Evolutionary conservation across 768 basidiomycete genomes (phyloP), one percentile per base, ranked within the genome.

Genomic region (Amanita molliuscula): DNA sequence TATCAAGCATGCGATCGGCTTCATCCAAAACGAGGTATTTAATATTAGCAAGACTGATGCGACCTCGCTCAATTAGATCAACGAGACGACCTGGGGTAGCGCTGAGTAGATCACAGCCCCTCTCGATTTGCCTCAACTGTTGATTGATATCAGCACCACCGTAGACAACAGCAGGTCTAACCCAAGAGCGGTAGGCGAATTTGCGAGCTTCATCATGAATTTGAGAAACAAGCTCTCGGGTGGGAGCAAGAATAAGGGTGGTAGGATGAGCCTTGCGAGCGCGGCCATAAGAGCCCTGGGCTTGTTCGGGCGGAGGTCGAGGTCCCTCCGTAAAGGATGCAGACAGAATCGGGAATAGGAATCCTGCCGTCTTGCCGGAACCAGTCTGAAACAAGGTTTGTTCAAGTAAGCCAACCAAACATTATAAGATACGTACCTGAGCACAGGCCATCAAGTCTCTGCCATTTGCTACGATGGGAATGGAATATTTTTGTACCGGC

Each of bases 1-100:
- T 99, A 74, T 99, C 96, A 62, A 99, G 79, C 96, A 99, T 99
- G 61, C 96, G 88, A 75, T 99, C 96, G 54, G 96, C 96, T 72
- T 99, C 96, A 61, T 99, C 96, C 48, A 99, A 84, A 23, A 99
- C 96, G 51, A 99, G 85, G 68, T 96, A 98, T 60, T 90, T 86
- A 73, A 99, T 84, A 70, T 97, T 97, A 57, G 90, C 81, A 54
- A 99, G 78, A 62, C 88, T 91, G 75, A 99, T 97, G 53, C 89
- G 81, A 10, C 96, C 96, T 59, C 96, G 88, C 71, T 99, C 96
- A 58, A 99, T 95, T 54, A 99, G 77, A 70, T 99, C 96, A 55
- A 98, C 94, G 41, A 98, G 86, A 66, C 96, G 95, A 55, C 91
- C 91, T 20, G 96, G 96, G 11, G 96, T 99, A 50, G 96, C 96